Conservation (phyloP, 1,284 basidiomycete species). For the Uromyces viciae-fabae region DNA sequence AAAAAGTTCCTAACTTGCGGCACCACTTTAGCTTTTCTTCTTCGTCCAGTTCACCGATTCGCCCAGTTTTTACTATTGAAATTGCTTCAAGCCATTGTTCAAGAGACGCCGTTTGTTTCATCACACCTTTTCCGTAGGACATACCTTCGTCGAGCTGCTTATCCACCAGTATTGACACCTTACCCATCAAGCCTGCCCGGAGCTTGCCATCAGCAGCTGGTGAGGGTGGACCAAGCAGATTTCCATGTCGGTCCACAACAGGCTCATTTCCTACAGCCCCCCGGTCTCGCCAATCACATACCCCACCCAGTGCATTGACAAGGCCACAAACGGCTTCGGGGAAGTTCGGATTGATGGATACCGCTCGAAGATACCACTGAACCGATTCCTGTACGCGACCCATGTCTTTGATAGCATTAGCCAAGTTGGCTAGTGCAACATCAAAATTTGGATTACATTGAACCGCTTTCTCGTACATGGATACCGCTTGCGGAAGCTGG, state of each 20-base stretch:
- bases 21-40: conserved; percentile 57
- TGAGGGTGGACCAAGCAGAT: conserved; percentile 19
- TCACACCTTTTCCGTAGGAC: conserved; percentile 56
- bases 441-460: conserved; percentile 63
- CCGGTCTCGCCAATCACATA: conserved; percentile 63
- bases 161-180: conserved; percentile 59
- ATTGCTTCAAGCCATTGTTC: conserved; percentile 60
- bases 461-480: conserved; percentile 61
- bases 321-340: conserved; percentile 64
- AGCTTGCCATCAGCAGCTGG: conserved; percentile 46
- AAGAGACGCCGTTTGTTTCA: conserved; percentile 55
- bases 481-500: conserved; percentile 60
- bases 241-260: conserved; percentile 34
- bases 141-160: conserved; percentile 60
- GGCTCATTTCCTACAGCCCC: conserved; percentile 51
- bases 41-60: conserved; percentile 49
- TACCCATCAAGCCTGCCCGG: conserved; percentile 59
- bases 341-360: conserved; percentile 61
- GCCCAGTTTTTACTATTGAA: conserved; percentile 52
- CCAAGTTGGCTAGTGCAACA: conserved; percentile 64
- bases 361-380: conserved; percentile 61
- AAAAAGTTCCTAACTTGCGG: conserved; percentile 56
- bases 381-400: conserved; percentile 62
- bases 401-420: conserved; percentile 63
- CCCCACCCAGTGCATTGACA: conserved; percentile 60